Base-by-base conservation (phyloP, 2,329 filamentous ascomycete species). In the Tothia fuscella region DNA sequence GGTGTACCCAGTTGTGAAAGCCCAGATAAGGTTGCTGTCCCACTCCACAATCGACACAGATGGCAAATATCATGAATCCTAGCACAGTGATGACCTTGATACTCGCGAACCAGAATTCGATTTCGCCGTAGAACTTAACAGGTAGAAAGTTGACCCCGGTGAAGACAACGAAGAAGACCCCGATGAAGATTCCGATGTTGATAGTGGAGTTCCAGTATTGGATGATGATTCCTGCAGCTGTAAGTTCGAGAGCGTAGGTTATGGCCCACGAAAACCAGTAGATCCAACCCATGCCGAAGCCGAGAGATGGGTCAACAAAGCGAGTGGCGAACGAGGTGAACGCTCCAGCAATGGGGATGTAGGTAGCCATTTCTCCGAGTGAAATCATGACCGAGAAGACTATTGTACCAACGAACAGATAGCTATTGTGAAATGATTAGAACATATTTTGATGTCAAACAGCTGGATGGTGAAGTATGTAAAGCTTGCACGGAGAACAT, bases 11-110 rank as follows among this genome's bases (percentile, higher is more conserved):
- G 32, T 45, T 44, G 13, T 31, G 45, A 21, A 47, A 47, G n/a
- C 46, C 46, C 12, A 39, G 14, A 14, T 34, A 24, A 19, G 24
- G 14, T 9, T 44, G 45, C 4, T 19, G 14, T 5, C 56, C 59
- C 37, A 86, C 88, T 34, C 85, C 88, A 51, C 39, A 22, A 19
- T 34, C 25, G 13, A 46, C 45, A 17, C 45, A 30, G 12, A 47
- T 28, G 20, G 39, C 26, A 21, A 47, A 6, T 12, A 47, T 45
- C 4, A 47, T 21, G 16, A 20, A 44, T 17, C 16, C 24, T 2
- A 46, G 41, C 19, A 46, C 38, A 12, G 22, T 19, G 21, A 31
- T 24, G 33, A 46, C 20, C 14, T 43, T 37, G 42, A 42, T 30
- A 29, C 88, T 24, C 83, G 40, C 37, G 24, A 38, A 38, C 24